Percentiles rank a stretch among this genome's conserved stretches.
Conservation (phyloP, 768 basidiomycete species). For the Cytidiella melzeri region DNA sequence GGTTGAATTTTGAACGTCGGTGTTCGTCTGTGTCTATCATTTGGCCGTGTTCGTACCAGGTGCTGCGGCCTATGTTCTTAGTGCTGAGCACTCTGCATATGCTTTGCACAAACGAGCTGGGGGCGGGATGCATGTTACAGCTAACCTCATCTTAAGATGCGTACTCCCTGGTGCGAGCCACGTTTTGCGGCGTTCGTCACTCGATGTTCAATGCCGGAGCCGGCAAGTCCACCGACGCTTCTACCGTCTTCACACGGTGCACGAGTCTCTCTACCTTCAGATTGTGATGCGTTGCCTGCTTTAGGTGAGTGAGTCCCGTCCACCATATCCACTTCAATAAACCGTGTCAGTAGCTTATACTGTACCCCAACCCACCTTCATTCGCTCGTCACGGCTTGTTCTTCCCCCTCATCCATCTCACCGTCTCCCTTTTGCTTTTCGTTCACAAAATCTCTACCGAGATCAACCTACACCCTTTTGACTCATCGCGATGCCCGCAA, state of each 20-base stretch:
- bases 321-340: not conserved
- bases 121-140: not conserved
- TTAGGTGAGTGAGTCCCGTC: not conserved
- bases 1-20: not conserved
- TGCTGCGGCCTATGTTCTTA: not conserved
- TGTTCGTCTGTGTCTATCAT: not conserved
- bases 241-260: not conserved
- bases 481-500: constrained; percentile 16
- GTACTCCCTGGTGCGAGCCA: not conserved
- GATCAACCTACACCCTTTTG: constrained; percentile 4
- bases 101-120: not conserved
- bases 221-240: not conserved
- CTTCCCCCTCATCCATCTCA: constrained; percentile 4
- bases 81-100: not conserved
- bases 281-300: not conserved
- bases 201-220: not conserved
- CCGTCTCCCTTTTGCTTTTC: not conserved
- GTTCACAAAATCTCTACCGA: not conserved
- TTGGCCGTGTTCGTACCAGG: not conserved
- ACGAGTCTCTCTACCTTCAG: not conserved
- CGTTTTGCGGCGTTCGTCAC: not conserved
- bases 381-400: not conserved
- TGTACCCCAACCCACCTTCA: not conserved
- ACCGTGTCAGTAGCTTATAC: no score
- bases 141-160: not conserved